Base-by-base conservation (phyloP, 306 rosid species). In the Trichosanthes cucumerina region DNA sequence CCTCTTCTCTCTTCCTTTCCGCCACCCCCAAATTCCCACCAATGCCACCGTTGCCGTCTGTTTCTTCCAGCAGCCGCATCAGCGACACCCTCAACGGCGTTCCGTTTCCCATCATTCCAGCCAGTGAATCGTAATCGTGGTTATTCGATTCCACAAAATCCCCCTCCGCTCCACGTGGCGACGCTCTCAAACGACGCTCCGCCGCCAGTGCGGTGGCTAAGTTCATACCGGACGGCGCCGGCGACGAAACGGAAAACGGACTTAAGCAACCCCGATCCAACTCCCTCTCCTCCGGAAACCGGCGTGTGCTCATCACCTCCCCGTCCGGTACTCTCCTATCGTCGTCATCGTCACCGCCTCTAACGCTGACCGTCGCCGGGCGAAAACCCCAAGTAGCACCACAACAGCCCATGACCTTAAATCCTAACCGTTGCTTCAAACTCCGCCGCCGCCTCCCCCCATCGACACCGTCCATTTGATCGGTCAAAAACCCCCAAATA, bases 131-230 rank as follows among this genome's bases (percentile, higher is more conserved):
- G 49, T 4, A 10, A 15, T 46, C 60, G 7, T 11, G 13, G 1
- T 26, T 53, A 0, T 34, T 18, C 6, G 78, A n/a, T 26, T 75
- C 83, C 28, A 13, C 74, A 0, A 33, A 28, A 6, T 43, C 83
- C 6, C 36, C 57, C 8, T 71, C 88, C 39, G 69, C 10, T 21
- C 78, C 89, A 43, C 79, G 81, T 58, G 90, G 73, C 4, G 81
- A 79, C n/a, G 85, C 91, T 46, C 94, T 87, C 9, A 86, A 79
- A 15, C 87, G 93, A 2, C 98, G 85, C 85, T 92, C 98, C 79
- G 97, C 97, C 0, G 97, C 99, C 70, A 96, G 78, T 1, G 98
- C 99, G 34, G 96, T 93, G 9, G 99, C 99, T 0, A 96, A 86
- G 79, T 96, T 96, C 98, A 96, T 92, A 1, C 97, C 89, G 33